Evolutionary conservation across 768 basidiomycete genomes (phyloP).

Genomic region (Mycena sanguinolenta): DNA sequence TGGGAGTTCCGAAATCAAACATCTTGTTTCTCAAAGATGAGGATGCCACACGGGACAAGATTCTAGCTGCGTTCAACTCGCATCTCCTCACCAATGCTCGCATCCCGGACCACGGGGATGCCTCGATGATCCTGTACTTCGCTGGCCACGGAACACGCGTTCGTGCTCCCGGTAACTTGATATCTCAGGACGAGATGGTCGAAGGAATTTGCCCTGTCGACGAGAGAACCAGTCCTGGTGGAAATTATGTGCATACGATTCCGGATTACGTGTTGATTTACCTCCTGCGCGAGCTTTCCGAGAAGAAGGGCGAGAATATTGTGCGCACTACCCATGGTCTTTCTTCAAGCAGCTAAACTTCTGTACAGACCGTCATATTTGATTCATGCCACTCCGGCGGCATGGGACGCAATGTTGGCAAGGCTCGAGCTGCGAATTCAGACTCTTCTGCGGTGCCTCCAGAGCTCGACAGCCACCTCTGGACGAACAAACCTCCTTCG

Average conservation of each 20-base stretch:
- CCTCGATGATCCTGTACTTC: too few relatives aligned
- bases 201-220: too few relatives aligned
- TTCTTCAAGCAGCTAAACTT: too few relatives aligned
- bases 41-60: not conserved
- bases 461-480: not conserved
- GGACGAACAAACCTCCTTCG: not conserved
- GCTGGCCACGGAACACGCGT: too few relatives aligned
- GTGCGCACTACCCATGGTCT: too few relatives aligned
- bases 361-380: too few relatives aligned
- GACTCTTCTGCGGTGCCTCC: not conserved
- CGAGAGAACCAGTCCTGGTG: too few relatives aligned
- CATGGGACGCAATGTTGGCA: not conserved
- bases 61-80: not conserved
- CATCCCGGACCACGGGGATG: not conserved
- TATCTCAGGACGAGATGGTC: too few relatives aligned
- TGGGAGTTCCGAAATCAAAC: too few relatives aligned
- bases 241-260: not conserved
- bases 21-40: too few relatives aligned
- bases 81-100: not conserved
- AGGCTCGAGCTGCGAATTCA: not conserved
- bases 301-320: slow-evolving; percentile 3
- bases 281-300: not conserved
- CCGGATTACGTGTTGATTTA: not conserved
- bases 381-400: not conserved
- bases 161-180: too few relatives aligned